Evolutionary conservation across 208 protist species (phyloP).

Genomic region (Trypanosoma avium): DNA sequence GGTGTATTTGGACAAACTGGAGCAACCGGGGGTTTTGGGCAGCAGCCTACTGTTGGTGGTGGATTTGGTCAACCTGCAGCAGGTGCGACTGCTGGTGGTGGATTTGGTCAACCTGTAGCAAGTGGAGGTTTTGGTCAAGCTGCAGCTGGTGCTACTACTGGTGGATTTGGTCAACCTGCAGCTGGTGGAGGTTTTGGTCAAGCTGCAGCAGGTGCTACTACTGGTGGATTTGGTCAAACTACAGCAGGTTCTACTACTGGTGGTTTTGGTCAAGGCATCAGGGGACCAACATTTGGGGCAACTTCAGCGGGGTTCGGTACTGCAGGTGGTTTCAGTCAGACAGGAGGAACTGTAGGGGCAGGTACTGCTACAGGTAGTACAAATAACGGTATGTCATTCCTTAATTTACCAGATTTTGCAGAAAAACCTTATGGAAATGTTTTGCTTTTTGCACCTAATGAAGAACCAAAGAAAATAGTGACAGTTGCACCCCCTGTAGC

Average conservation of each 20-base stretch:
- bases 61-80: constrained; percentile 35
- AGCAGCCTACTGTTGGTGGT: constrained; percentile 9
- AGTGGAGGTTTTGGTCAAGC: constrained; percentile 33
- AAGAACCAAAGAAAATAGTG: constrained; percentile 34
- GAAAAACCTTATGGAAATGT: constrained; percentile 76
- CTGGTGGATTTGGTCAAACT: constrained; percentile 40
- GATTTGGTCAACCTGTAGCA: constrained; percentile 38
- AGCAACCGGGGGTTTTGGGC: constrained; percentile 32
- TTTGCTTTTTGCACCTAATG: constrained; percentile 69
- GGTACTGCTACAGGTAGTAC: constrained; percentile 20
- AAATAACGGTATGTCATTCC: constrained; percentile 46
- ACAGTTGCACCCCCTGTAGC: background rate
- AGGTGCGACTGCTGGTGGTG: no score
- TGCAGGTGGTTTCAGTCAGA: constrained; percentile 17
- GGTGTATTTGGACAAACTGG: constrained; percentile 18
- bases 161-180: constrained; percentile 36
- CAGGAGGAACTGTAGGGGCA: background rate
- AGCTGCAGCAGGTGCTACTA: constrained; percentile 4
- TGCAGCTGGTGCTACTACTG: constrained; percentile 1
- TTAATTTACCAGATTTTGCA: constrained; percentile 78
- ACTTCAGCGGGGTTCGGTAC: constrained; percentile 20
- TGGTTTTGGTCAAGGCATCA: constrained; percentile 40
- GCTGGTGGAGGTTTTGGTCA: constrained; percentile 16
- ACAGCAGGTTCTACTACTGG: constrained; percentile 22
- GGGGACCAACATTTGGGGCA: constrained; percentile 45